A percentile compares a stretch with the other conserved stretches of the same genome.
These are phyloP conservation scores for Hebeloma cylindrosporum DNA, from an alignment of 768 basidiomycete species.

Conservation along the genomic window DNA sequence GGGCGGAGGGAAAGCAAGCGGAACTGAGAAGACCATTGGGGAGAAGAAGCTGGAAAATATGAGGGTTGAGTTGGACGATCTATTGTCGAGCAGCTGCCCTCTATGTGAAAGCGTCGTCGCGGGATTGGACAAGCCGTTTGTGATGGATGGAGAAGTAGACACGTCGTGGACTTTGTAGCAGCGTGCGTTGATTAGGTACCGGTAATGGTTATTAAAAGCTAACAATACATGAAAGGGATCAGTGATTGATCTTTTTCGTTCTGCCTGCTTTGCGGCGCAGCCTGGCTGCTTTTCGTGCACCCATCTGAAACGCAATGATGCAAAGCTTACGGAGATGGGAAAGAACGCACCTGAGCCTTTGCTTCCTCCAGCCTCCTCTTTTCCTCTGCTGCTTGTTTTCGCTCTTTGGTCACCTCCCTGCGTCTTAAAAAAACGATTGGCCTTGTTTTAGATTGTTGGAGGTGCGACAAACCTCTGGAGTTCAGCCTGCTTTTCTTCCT, in stretches of 20 bases:
- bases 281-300: constrained; percentile 73
- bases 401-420: constrained; percentile 65
- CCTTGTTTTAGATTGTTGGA: constrained; percentile 1
- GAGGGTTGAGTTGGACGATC: constrained; percentile 82
- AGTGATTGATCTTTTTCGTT: constrained; percentile 80
- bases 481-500: constrained; percentile 74
- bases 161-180: constrained; percentile 72
- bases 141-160: constrained; percentile 75
- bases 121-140: constrained; percentile 86
- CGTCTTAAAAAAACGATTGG: constrained; percentile 38
- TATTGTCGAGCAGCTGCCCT: constrained; percentile 88
- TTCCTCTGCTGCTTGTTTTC: constrained; percentile 74
- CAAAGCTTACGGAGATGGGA: constrained; percentile 7
- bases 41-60: constrained; percentile 70
- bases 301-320: constrained; percentile 56
- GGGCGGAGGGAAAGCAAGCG: constrained; percentile 48
- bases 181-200: constrained; percentile 17
- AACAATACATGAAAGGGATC: constrained; percentile 22
- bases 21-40: constrained; percentile 46
- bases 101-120: constrained; percentile 89
- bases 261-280: constrained; percentile 71
- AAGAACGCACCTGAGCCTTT: constrained; percentile 51
- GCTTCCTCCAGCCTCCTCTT: constrained; percentile 64
- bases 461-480: constrained; percentile 46
- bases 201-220: constrained; percentile 13